Base-by-base conservation (phyloP, 257 asterid genomes). In the Capsicum pubescens region DNA sequence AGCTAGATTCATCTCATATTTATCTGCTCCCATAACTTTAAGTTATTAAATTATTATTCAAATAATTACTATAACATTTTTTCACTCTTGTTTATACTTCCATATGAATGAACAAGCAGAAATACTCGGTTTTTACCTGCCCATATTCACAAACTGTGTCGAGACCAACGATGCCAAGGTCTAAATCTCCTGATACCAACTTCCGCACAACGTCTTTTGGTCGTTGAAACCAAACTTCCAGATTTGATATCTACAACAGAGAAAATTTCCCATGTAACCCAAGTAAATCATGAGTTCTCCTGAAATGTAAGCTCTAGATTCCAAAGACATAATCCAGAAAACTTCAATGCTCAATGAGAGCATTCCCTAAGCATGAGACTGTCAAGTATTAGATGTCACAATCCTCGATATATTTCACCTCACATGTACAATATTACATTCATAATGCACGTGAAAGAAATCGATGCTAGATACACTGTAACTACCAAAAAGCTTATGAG, bases 201-300 rank as follows among this genome's bases (percentile, higher is more conserved):
- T 94, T 96, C 88, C 99, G 90, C 84, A 96, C 98, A 6, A 96
- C 89, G 79, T 96, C 99, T 88, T 96, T 96, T 48, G 98, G 99
- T 90, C 99, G 95, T 87, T 96, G 99, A 91, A 90, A 93, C 99
- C 99, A 96, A 67, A 96, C 98, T 88, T 96, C 98, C 85, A 96
- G 83, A 86, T 92, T 90, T 36, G 95, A 82, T 82, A 96, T 88
- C 99, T 96, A 96, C 64, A 83, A 87, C 36, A 88, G 14, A 74
- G 48, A 39, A 76, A 52, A 19, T 13, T 52, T 8, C 26, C 46
- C 46, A 54, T 76, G 81, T 26, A 50, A 50, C 61, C 58, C 11
- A 50, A 19, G 61, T 74, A 52, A 76, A 76, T 76, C 46, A 76
- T 76, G 61, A 21, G 63, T 21, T 76, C 8, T 52, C 81, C 81